Evolutionary conservation across 1,284 basidiomycete genomes (phyloP).

Genomic region (Papiliotrema flavescens): DNA sequence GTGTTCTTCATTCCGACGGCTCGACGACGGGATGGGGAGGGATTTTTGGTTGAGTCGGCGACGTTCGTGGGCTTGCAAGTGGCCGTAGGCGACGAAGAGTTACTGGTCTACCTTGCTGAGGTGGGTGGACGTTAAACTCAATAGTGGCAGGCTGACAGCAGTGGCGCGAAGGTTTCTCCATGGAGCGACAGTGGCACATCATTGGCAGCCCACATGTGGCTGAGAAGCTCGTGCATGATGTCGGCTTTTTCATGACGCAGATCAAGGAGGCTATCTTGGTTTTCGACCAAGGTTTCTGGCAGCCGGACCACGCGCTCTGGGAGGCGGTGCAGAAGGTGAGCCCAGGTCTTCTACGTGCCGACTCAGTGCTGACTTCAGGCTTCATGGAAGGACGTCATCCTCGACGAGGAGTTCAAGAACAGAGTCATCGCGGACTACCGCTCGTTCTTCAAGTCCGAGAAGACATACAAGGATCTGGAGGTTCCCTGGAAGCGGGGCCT

Average conservation of each 20-base stretch:
- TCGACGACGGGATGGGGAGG: conserved; percentile 26
- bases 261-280: conserved; percentile 70
- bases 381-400: conserved; percentile 56
- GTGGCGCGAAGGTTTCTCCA: conserved; percentile 20
- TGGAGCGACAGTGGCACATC: conserved; percentile 29
- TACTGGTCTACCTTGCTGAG: conserved; percentile 22
- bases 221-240: conserved; percentile 57
- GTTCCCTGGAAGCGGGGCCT: conserved; percentile 71
- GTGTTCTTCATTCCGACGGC: conserved; percentile 8
- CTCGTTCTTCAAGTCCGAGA: conserved; percentile 69
- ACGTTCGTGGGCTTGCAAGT: conserved; percentile 26
- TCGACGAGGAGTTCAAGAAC: conserved; percentile 67
- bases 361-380: conserved; percentile 15
- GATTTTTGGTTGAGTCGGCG: conserved; percentile 11
- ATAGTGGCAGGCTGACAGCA: conserved; percentile 3
- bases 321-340: conserved; percentile 64
- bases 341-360: neutral
- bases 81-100: conserved; percentile 20
- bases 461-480: conserved; percentile 64
- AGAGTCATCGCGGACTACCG: conserved; percentile 65
- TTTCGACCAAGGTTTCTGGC: conserved; percentile 66
- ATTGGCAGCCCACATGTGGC: conserved; percentile 54
- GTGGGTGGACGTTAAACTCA: conserved; percentile 15
- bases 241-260: conserved; percentile 55
- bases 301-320: conserved; percentile 63